These are phyloP conservation scores for Lavandula angustifolia DNA, from an alignment of 257 asterid genomes.

Conservation along the genomic window DNA sequence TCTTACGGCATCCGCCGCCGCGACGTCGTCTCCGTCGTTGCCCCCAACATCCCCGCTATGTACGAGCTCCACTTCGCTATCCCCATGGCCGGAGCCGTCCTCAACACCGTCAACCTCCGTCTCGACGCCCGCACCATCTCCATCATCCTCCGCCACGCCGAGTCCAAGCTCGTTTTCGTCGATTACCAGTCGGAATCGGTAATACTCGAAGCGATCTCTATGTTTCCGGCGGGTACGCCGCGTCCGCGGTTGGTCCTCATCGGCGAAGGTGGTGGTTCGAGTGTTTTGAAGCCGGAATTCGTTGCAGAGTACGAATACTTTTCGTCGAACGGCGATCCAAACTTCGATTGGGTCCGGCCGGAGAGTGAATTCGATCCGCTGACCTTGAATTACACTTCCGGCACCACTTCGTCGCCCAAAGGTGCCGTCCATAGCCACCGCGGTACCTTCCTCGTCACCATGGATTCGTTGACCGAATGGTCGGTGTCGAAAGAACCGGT, in stretches of 20 bases:
- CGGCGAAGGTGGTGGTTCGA: slow-evolving; percentile 24
- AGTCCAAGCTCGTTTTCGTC: slow-evolving; percentile 58
- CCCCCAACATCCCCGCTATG: slow-evolving; percentile 78
- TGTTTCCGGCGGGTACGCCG: slow-evolving; percentile 39
- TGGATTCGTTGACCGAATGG: slow-evolving; percentile 70
- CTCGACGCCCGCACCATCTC: slow-evolving; percentile 69
- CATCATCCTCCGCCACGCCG: slow-evolving; percentile 55
- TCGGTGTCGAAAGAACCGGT: slow-evolving; percentile 65
- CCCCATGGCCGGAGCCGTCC: slow-evolving; percentile 80
- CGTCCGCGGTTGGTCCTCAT: slow-evolving; percentile 53
- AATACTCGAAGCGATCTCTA: slow-evolving; percentile 52
- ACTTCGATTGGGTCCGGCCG: slow-evolving; percentile 67
- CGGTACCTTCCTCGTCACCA: slow-evolving; percentile 45
- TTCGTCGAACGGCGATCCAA: slow-evolving; percentile 45
- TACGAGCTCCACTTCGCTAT: slow-evolving; percentile 75
- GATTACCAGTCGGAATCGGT: slow-evolving; percentile 50
- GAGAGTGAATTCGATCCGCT: slow-evolving; percentile 58
- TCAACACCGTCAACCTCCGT: slow-evolving; percentile 65
- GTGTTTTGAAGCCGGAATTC: background rate
- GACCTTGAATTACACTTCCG: slow-evolving; percentile 72
- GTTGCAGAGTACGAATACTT: slow-evolving; percentile 41
- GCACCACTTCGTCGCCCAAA: slow-evolving; percentile 80
- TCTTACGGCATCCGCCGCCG: slow-evolving; percentile 51
- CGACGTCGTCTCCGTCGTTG: slow-evolving; percentile 66
- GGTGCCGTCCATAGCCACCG: slow-evolving; percentile 83